Evolutionary conservation across 768 basidiomycete genomes (phyloP).

Genomic region (Daedalea quercina): DNA sequence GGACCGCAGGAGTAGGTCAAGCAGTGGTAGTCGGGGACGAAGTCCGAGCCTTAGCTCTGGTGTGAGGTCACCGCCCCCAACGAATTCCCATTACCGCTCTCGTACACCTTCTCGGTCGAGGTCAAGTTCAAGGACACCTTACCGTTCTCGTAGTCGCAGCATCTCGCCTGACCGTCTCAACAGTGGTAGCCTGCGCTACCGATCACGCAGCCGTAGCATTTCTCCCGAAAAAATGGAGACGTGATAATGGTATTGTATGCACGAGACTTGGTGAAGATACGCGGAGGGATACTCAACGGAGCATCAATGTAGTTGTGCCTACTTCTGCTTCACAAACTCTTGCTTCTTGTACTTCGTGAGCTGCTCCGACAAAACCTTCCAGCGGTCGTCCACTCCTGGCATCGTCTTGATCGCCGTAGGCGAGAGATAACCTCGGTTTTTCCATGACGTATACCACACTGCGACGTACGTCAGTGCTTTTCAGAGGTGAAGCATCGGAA

Average conservation of each 20-base stretch:
- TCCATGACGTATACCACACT: constrained; percentile 78
- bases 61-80: constrained; percentile 32
- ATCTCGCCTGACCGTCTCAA: constrained; percentile 41
- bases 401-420: constrained; percentile 47
- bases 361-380: constrained; percentile 57
- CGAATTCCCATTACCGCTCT: constrained; percentile 55
- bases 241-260: not conserved
- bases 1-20: constrained; percentile 20
- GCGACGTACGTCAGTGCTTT: constrained; percentile 1
- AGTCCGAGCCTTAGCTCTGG: constrained; percentile 1
- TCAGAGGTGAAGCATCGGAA: constrained; percentile 1
- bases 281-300: not conserved
- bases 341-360: constrained; percentile 45
- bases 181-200: constrained; percentile 12
- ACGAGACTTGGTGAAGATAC: not conserved
- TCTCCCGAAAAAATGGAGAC: constrained; percentile 16
- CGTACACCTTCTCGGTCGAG: constrained; percentile 52
- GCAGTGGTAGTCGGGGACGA: constrained; percentile 18
- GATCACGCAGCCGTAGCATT: constrained; percentile 31
- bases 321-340: constrained; percentile 32
- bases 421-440: constrained; percentile 73
- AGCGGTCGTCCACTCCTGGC: constrained; percentile 64
- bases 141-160: constrained; percentile 52
- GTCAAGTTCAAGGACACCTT: constrained; percentile 30
- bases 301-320: constrained; percentile 13